Evolutionary conservation across 305 asterid species (phyloP), one percentile per base, ranked within the genome.

Genomic region (Rubia tinctorum): DNA sequence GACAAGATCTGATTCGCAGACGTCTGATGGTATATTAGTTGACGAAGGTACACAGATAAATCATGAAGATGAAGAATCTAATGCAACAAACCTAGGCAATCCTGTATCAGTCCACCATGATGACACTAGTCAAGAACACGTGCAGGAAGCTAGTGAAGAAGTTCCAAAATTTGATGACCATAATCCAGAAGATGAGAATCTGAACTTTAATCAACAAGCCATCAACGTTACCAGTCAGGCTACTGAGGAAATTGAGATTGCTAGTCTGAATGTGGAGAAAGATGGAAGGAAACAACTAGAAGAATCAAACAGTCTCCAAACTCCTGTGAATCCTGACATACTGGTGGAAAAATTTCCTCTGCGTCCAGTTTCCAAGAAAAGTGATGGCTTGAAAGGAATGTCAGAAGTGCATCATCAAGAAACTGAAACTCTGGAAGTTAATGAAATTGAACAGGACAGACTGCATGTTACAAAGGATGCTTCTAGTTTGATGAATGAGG

Each of bases 301-400:
- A 77, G 70, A 78, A 73, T 83, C 82, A 59, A 66, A 79, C 72
- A 66, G 56, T 45, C 75, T 73, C 55, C 75, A 65, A 45, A 73
- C 81, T 75, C 77, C 25, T 56, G 58, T n/a, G 25, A 82, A 71
- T 59, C 71, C 87, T 20, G 84, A 82, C 71, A 79, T 85, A 73
- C 80, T 78, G 14, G 97, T 92, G 79, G 99, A 95, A 83, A 89
- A 80, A 67, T 92, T 92, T 83, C 98, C 97, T 5, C 45, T 85
- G 56, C 80, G 84, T 76, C 91, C 97, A 18, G 75, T 89, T 68
- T 75, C 88, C 47, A 77, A 55, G 75, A 72, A 78, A 66, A 68
- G 78, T 71, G 68, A 76, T 68, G 76, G 67, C 67, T 64, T 77
- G 77, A 86, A 76, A 72, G 88, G 68, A 76, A 82, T 72, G 74